Evolutionary conservation across 441 rosid genomes (phyloP).

Genomic region (Euphorbia corollata): DNA sequence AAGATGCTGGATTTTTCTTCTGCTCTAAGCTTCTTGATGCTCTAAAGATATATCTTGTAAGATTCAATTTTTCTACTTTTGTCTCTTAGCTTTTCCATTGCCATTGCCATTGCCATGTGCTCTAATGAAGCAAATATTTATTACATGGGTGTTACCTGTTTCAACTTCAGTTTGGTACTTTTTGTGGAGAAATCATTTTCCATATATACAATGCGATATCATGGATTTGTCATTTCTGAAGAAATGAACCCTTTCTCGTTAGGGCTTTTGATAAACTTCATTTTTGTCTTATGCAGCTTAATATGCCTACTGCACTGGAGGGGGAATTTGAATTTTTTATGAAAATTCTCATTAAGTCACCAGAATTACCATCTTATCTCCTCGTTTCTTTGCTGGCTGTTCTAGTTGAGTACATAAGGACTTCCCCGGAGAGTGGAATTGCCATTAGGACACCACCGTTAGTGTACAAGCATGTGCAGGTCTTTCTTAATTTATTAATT

Average conservation of each 20-base stretch:
- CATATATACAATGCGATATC: constrained; percentile 9
- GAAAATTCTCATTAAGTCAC: constrained; percentile 49
- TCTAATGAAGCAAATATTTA: constrained; percentile 5
- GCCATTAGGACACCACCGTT: constrained; percentile 45
- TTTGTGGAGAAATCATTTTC: constrained; percentile 2
- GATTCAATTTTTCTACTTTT: constrained; percentile 18
- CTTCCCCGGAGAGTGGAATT: constrained; percentile 42
- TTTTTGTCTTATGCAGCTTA: constrained; percentile 52
- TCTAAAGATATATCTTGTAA: constrained; percentile 65
- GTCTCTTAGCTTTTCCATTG: neutral
- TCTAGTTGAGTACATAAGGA: constrained; percentile 52
- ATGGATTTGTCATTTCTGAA: constrained; percentile 8
- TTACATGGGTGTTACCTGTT: constrained; percentile 4
- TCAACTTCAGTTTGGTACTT: constrained; percentile 2
- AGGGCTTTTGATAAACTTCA: constrained; percentile 11
- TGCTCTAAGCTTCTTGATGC: constrained; percentile 70
- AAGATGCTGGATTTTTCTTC: constrained; percentile 57
- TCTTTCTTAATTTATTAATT: constrained; percentile 52
- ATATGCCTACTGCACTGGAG: constrained; percentile 56
- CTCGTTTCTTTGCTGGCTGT: constrained; percentile 58
- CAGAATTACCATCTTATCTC: constrained; percentile 46
- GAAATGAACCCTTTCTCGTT: neutral
- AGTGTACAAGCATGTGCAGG: constrained; percentile 73
- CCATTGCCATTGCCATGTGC: constrained; percentile 8
- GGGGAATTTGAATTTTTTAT: constrained; percentile 80